Percentiles rank a stretch among this genome's conserved stretches.
Conservation (phyloP, 2,329 filamentous ascomycete species). For the Zasmidium cellare region DNA sequence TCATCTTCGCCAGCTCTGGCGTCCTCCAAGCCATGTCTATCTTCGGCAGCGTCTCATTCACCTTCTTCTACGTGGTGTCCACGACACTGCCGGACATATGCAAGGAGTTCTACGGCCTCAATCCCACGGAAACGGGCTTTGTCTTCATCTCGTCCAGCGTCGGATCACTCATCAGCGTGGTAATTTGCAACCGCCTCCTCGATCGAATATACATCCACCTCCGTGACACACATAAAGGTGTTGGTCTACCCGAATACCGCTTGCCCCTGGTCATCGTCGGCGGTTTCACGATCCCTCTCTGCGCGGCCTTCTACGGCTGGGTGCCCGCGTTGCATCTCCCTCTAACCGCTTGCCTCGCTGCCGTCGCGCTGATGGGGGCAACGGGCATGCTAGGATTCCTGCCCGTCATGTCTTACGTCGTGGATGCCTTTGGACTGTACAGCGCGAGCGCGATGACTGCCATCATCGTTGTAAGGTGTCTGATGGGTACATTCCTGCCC, state of each 20-base stretch:
- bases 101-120: slow-evolving; percentile 42
- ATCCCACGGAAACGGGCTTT: slow-evolving; percentile 53
- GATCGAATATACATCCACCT: slow-evolving; percentile 39
- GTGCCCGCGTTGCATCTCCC: slow-evolving; percentile 50
- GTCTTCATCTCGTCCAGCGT: slow-evolving; percentile 58
- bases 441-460: slow-evolving; percentile 48
- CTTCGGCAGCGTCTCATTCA: slow-evolving; percentile 44
- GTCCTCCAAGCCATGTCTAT: slow-evolving; percentile 56
- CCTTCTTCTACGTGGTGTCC: slow-evolving; percentile 49
- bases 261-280: slow-evolving; percentile 59
- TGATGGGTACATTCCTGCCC: slow-evolving; percentile 48
- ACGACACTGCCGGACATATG: slow-evolving; percentile 48
- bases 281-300: slow-evolving; percentile 52
- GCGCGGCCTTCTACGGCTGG: slow-evolving; percentile 62
- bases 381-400: slow-evolving; percentile 48
- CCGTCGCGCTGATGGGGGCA: slow-evolving; percentile 51
- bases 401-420: slow-evolving; percentile 47
- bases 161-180: slow-evolving; percentile 42
- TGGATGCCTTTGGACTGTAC: slow-evolving; percentile 48
- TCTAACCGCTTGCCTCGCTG: slow-evolving; percentile 59
- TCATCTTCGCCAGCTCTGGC: slow-evolving; percentile 49
- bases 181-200: slow-evolving; percentile 36
- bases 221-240: slow-evolving; percentile 26
- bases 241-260: slow-evolving; percentile 59
- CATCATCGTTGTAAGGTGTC: slow-evolving; percentile 43